Evolutionary conservation across 1,284 basidiomycete species (phyloP).

Genomic region (Austropuccinia psidii): DNA sequence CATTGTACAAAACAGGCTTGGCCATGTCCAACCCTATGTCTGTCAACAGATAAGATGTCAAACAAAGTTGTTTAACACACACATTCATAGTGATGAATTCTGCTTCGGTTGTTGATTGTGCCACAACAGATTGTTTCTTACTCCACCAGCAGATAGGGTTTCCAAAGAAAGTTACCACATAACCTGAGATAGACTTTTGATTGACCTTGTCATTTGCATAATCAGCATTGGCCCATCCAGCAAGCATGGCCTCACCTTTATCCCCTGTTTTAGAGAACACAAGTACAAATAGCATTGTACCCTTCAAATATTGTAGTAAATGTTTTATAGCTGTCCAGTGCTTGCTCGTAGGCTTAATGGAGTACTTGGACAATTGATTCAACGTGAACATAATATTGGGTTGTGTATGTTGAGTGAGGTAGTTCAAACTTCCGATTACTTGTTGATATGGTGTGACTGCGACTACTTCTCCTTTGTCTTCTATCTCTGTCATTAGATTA

Average conservation of each 20-base stretch:
- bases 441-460: too few relatives aligned
- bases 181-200: not conserved
- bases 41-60: not conserved
- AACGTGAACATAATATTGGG: not conserved
- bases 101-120: constrained; percentile 5
- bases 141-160: not conserved
- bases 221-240: constrained; percentile 8
- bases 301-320: not conserved
- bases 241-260: not conserved
- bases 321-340: not conserved
- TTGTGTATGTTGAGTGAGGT: not conserved
- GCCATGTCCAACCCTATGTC: not conserved
- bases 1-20: not conserved
- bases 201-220: not conserved
- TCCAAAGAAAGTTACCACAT: not conserved
- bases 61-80: constrained; percentile 1
- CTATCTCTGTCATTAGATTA: too few relatives aligned
- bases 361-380: not conserved
- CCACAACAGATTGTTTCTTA: not conserved
- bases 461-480: too few relatives aligned
- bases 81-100: not conserved
- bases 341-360: not conserved
- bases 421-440: not conserved
- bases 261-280: not conserved
- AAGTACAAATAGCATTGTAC: not conserved